These are phyloP conservation scores for Septoria petroselini DNA, from an alignment of 2,329 filamentous ascomycete genomes.

Conservation along the genomic window DNA sequence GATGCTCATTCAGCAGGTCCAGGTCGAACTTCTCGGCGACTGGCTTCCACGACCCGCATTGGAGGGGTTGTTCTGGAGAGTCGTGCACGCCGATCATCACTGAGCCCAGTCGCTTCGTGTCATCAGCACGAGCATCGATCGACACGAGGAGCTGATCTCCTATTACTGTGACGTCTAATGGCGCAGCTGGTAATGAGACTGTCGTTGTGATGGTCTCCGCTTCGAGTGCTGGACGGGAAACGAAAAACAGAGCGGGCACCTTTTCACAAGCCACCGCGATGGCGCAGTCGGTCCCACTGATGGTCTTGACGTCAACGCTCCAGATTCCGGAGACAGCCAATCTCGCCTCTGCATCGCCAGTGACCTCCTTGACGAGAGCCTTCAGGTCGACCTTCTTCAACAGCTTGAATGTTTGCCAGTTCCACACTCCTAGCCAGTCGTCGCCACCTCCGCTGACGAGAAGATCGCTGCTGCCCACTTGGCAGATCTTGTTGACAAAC, in stretches of 20 bases:
- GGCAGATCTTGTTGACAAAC: slow-evolving; percentile 74
- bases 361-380: not conserved
- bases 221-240: slow-evolving; percentile 10
- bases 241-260: slow-evolving; percentile 60
- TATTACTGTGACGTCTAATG: slow-evolving; percentile 16
- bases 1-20: slow-evolving; percentile 23
- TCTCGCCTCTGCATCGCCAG: slow-evolving; percentile 25
- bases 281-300: slow-evolving; percentile 12
- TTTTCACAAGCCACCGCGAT: slow-evolving; percentile 46
- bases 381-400: slow-evolving; percentile 54
- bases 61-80: slow-evolving; percentile 1
- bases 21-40: slow-evolving; percentile 5
- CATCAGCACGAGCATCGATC: slow-evolving; percentile 11
- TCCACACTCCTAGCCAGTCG: slow-evolving; percentile 72
- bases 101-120: slow-evolving; percentile 3
- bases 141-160: slow-evolving; percentile 15
- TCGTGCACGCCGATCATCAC: slow-evolving; percentile 3
- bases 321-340: slow-evolving; percentile 54
- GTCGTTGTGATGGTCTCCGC: not conserved
- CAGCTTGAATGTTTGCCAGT: slow-evolving; percentile 64
- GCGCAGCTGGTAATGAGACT: not conserved
- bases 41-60: slow-evolving; percentile 6
- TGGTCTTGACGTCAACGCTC: slow-evolving; percentile 32
- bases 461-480: slow-evolving; percentile 57
- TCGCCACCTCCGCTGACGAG: slow-evolving; percentile 88